Conservation (phyloP, 2,329 filamentous ascomycete species). For the Orbilia blumenaviensis region DNA sequence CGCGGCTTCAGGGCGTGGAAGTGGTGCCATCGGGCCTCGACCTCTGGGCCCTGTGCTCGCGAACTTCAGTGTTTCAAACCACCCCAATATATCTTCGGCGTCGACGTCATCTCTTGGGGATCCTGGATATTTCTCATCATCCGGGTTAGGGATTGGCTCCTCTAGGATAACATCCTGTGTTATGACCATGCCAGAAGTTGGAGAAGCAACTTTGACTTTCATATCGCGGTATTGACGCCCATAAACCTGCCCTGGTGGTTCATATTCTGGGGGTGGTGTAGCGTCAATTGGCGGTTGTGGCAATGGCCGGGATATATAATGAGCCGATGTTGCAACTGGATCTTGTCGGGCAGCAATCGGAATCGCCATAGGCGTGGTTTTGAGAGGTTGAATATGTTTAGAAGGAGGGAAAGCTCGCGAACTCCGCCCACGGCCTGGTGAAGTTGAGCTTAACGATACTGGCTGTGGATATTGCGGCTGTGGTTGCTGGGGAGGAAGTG, state of each 20-base stretch:
- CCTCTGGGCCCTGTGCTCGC: constrained; percentile 39
- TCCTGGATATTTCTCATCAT: constrained; percentile 15
- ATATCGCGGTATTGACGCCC: constrained; percentile 35
- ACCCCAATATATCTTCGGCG: constrained; percentile 46
- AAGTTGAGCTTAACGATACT: constrained; percentile 1
- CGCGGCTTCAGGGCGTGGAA: constrained; percentile 38
- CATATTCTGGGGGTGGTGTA: constrained; percentile 49
- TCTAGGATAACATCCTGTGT: constrained; percentile 46
- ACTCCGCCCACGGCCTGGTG: constrained; percentile 21
- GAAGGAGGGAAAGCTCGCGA: constrained; percentile 40
- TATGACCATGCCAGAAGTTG: constrained; percentile 17
- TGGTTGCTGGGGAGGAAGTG: constrained; percentile 27
- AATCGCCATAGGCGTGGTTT: constrained; percentile 44
- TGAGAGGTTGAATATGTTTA: constrained; percentile 48
- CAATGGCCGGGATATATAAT: constrained; percentile 45
- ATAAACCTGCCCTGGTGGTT: constrained; percentile 23
- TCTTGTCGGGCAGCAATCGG: constrained; percentile 30
- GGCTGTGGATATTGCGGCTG: not conserved
- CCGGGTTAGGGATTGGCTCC: constrained; percentile 26
- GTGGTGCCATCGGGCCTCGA: constrained; percentile 37
- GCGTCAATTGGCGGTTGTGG: constrained; percentile 43
- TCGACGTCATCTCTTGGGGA: constrained; percentile 51
- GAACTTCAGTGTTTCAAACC: constrained; percentile 52
- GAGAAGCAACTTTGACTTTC: constrained; percentile 38
- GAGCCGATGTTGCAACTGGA: constrained; percentile 19